Conservation (phyloP, 441 rosid species). For the Rhodomyrtus psidioides region DNA sequence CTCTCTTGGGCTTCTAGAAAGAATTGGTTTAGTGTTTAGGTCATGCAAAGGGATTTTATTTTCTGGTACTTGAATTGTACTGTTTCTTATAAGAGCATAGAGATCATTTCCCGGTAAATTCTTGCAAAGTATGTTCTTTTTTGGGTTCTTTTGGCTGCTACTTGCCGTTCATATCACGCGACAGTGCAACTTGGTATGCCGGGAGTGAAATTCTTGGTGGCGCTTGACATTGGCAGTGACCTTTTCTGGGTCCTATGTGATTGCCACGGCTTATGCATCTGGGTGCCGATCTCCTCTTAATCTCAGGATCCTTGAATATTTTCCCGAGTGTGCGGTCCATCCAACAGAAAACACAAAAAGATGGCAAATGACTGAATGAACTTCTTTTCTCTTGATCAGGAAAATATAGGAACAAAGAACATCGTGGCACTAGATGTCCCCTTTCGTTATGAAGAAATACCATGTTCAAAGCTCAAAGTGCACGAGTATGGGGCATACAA, state of each 20-base stretch:
- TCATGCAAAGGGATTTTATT: not conserved
- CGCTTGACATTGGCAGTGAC: too few species aligned
- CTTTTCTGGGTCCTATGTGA: conserved; percentile 93
- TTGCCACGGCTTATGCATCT: conserved; percentile 49
- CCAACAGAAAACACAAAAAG: not conserved
- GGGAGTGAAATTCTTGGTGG: too few species aligned
- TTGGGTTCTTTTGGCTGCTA: too few species aligned
- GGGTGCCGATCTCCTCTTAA: conserved; percentile 25
- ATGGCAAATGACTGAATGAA: not conserved
- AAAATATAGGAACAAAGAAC: not conserved
- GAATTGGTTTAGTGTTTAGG: not conserved
- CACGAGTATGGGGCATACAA: not conserved
- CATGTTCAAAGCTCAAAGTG: not conserved
- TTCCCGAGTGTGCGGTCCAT: not conserved
- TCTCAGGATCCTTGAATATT: not conserved
- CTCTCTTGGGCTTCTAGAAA: not conserved
- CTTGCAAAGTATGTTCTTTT: too few species aligned
- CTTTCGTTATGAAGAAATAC: not conserved
- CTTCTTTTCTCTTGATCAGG: not conserved
- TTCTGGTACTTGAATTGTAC: too few species aligned
- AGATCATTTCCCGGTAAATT: too few species aligned
- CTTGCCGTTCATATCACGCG: too few species aligned
- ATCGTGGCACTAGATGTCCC: not conserved
- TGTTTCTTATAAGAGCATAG: too few species aligned
- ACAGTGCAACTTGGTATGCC: too few species aligned